Evolutionary conservation across 2,329 filamentous ascomycete species (phyloP).

Genomic region (Penicillium corylophilum): DNA sequence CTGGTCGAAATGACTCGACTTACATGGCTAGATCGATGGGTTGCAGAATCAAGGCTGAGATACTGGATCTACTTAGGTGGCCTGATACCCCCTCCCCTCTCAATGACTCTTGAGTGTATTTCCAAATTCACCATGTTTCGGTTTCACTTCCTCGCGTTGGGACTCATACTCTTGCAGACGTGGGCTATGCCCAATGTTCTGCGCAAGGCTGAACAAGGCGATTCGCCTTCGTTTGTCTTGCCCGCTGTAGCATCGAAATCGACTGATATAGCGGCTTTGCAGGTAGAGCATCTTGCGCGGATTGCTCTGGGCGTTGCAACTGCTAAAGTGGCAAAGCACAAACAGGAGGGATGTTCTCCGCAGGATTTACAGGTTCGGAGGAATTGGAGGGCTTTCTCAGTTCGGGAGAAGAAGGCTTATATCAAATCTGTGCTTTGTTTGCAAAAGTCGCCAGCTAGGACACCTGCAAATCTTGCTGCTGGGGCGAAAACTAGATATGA

Average conservation of each 20-base stretch:
- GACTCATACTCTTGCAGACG: constrained; percentile 8
- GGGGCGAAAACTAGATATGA: constrained; percentile 52
- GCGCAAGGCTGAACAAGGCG: not conserved
- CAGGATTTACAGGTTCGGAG: constrained; percentile 24
- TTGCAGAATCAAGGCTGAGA: too few relatives aligned
- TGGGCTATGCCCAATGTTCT: constrained; percentile 13
- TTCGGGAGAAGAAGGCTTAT: constrained; percentile 40
- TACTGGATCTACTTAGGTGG: not conserved
- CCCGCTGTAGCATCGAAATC: constrained; percentile 7
- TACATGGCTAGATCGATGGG: not conserved
- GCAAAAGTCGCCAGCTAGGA: constrained; percentile 38
- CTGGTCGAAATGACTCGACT: not conserved
- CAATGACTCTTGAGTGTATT: not conserved
- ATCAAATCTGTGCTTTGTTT: constrained; percentile 50
- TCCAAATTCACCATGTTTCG: not conserved
- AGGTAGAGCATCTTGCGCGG: constrained; percentile 14
- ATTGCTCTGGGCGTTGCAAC: constrained; percentile 14
- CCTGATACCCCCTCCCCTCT: not conserved
- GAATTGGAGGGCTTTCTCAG: constrained; percentile 34
- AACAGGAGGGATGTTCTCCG: constrained; percentile 13
- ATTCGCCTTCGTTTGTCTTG: constrained; percentile 2
- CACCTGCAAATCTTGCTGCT: constrained; percentile 35
- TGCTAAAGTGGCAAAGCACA: constrained; percentile 4
- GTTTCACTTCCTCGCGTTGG: not conserved
- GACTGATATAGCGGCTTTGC: not conserved